phyloP scores from a whole-genome alignment of 768 basidiomycete genomes.

The Lactarius hatsudake region DNA sequence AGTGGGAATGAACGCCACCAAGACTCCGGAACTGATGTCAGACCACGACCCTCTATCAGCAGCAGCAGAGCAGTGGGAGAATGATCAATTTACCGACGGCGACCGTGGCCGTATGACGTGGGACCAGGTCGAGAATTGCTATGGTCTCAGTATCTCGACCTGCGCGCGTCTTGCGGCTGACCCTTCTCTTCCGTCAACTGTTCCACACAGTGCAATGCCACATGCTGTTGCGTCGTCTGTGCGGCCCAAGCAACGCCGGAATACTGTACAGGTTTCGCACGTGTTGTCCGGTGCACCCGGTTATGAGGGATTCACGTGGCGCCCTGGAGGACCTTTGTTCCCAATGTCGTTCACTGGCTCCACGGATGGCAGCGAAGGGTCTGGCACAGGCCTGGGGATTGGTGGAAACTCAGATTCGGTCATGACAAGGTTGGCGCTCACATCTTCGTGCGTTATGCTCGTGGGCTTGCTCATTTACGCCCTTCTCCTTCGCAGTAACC shows the following conservation, averaged over 20 bases:
- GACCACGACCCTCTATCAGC: background rate
- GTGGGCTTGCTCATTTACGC: conserved; percentile 21
- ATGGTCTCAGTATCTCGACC: conserved; percentile 28
- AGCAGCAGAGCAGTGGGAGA: conserved; percentile 20
- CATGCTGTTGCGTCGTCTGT: conserved; percentile 19
- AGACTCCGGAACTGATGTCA: conserved; percentile 1
- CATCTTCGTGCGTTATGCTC: conserved; percentile 5
- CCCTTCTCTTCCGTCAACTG: conserved; percentile 21
- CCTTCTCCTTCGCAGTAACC: conserved; percentile 15
- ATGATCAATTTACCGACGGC: conserved; percentile 7
- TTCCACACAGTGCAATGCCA: conserved; percentile 20
- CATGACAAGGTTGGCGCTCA: conserved; percentile 18
- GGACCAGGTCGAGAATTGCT: conserved; percentile 20
- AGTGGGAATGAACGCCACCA: conserved; percentile 13
- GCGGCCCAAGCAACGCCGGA: conserved; percentile 22
- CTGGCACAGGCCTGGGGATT: conserved; percentile 15
- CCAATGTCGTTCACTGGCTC: conserved; percentile 26
- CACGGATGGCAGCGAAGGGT: conserved; percentile 8
- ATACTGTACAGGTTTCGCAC: conserved; percentile 27
- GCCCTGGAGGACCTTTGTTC: conserved; percentile 28
- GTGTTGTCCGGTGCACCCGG: conserved; percentile 28
- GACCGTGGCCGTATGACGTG: conserved; percentile 10
- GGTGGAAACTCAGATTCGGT: conserved; percentile 17
- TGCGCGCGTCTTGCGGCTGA: conserved; percentile 22
- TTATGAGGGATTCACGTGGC: conserved; percentile 27